Base-by-base conservation (phyloP, 2,329 filamentous ascomycete species). In the Stenocarpella maydis region DNA sequence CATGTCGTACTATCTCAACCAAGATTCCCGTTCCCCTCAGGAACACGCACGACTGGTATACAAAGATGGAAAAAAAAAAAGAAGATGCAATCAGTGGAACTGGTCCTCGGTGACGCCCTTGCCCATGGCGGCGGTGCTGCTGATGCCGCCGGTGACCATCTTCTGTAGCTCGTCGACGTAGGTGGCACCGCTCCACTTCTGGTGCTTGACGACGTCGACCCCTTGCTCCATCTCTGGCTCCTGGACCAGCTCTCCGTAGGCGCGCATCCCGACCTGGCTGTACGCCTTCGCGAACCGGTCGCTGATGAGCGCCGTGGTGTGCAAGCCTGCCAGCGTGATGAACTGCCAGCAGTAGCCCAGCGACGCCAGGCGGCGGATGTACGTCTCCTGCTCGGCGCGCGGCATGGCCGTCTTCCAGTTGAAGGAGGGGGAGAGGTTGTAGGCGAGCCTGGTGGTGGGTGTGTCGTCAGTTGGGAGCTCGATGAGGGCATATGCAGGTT, bases 321-420 rank as follows among this genome's bases (percentile, higher is more conserved):
- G 96, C 78, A 99, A 87, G 74, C 96, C 96, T 6, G 95, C 96
- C 55, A 99, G 89, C n/a, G 96, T 99, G 85, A 99, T 99, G 87
- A 99, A 99, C 82, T 99, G 96, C 96, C 96, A 99, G 89, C 94
- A 97, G 88, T 99, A 99, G 72, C 96, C 96, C 60, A 99, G 88
- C 72, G 84, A 78, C 71, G 91, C 94, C 49, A 99, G 92, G 50
- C 96, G 93, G 72, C 90, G 86, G 84, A 99, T 99, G 85, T 98
- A 99, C 24, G 96, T 99, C 84, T 97, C 94, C 84, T 99, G 96
- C 80, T 98, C 95, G 65, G 88, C 86, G 74, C 92, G 90, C 53
- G 93, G 87, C 95, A 98, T 98, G 76, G 95, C 96, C 69, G 94
- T 88, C 86, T 98, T 98, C 96, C 96, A 99, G 89, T 99, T 99